phyloP scores from a whole-genome alignment of 148 eudicot species.

The Rhododendron vialii region DNA sequence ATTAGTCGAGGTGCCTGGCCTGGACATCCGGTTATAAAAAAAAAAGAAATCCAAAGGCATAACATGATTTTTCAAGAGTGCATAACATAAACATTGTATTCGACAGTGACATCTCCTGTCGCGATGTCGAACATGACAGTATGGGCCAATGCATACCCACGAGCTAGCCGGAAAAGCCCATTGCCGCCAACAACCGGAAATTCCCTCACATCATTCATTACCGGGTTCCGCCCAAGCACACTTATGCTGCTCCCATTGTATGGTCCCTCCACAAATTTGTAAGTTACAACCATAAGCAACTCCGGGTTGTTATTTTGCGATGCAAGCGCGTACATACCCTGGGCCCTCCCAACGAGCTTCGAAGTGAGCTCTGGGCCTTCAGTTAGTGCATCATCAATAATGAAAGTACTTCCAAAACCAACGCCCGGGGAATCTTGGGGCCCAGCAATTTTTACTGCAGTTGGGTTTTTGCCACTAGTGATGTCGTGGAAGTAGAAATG shows the following conservation, averaged over 20 bases:
- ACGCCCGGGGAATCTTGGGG: not conserved
- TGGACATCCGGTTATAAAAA: too few relatives aligned
- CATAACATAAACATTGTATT: conserved; percentile 33
- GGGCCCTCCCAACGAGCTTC: conserved; percentile 39
- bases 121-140: conserved; percentile 20
- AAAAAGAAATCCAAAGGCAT: too few relatives aligned
- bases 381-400: conserved; percentile 41
- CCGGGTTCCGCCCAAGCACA: conserved; percentile 37
- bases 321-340: conserved; percentile 42
- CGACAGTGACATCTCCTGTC: conserved; percentile 37
- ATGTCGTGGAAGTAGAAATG: conserved; percentile 49
- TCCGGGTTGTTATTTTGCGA: conserved; percentile 10
- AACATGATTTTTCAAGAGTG: not conserved
- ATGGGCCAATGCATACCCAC: conserved; percentile 45
- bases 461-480: conserved; percentile 33
- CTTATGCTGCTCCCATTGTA: conserved; percentile 44
- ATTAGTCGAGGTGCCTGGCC: too few relatives aligned
- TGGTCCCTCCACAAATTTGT: conserved; percentile 30
- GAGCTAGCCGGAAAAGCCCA: conserved; percentile 44
- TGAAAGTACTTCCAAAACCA: conserved; percentile 14
- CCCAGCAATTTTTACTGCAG: conserved; percentile 34
- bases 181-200: conserved; percentile 55
- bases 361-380: conserved; percentile 27
- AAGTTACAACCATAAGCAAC: conserved; percentile 41
- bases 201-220: conserved; percentile 23